A percentile compares a stretch with the other conserved stretches of the same genome.
phyloP scores from a whole-genome alignment of 805 yeast species.

The Candida montana region DNA sequence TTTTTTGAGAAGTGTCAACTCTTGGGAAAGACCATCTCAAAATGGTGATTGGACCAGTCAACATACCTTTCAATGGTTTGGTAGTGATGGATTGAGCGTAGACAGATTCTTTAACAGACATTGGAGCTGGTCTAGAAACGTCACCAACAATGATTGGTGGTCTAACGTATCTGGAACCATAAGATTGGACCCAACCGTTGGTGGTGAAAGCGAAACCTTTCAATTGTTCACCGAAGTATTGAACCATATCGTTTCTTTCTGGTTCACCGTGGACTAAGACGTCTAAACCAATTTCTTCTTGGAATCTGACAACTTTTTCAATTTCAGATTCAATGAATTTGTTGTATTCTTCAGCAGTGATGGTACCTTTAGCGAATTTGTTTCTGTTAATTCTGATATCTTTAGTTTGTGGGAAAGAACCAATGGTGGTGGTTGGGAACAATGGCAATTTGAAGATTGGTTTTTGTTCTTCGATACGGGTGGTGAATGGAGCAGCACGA shows the following conservation, averaged over 20 bases:
- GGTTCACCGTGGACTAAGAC: conserved; percentile 99
- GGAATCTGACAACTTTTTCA: conserved; percentile 94
- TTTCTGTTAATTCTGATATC: conserved; percentile 98
- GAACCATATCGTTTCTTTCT: conserved; percentile 99
- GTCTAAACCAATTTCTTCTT: conserved; percentile 97
- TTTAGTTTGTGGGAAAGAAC: conserved; percentile 99
- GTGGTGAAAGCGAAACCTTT: conserved; percentile 98
- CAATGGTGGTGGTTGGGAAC: conserved; percentile 99
- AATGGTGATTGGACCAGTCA: conserved; percentile 99
- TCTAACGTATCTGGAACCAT: conserved; percentile 99
- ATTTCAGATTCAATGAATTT: conserved; percentile 95
- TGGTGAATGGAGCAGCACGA: conserved; percentile 83
- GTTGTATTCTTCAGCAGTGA: conserved; percentile 93
- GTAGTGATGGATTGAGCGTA: conserved; percentile 95
- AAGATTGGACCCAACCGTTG: conserved; percentile 99
- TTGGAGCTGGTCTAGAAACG: conserved; percentile 95
- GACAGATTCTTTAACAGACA: conserved; percentile 98
- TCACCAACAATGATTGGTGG: conserved; percentile 99
- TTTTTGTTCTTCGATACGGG: conserved; percentile 85
- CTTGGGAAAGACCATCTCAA: conserved; percentile 99
- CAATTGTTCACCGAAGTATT: conserved; percentile 98
- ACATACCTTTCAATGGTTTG: conserved; percentile 99
- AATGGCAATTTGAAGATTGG: conserved; percentile 85
- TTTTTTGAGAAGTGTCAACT: conserved; percentile 89
- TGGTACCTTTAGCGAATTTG: conserved; percentile 95